These are phyloP conservation scores for Thielaviopsis euricoi DNA, from an alignment of 2,329 filamentous ascomycete species.

Conservation along the genomic window DNA sequence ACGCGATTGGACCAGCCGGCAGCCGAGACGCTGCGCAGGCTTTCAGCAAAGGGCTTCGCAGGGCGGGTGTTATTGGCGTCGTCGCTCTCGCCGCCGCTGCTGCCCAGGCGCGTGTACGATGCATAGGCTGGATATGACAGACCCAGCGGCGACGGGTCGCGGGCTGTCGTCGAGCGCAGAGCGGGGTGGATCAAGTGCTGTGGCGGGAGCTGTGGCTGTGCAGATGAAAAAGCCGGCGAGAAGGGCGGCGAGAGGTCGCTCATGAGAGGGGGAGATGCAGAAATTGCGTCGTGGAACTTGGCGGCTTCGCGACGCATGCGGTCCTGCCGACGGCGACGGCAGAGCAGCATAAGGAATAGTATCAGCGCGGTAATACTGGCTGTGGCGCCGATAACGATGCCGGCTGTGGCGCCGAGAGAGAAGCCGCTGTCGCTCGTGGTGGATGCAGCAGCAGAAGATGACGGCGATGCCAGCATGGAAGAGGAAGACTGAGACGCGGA, in stretches of 20 bases:
- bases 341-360: constrained; percentile 1
- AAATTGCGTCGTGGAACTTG: neutral
- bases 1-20: neutral
- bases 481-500: neutral
- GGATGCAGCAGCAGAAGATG: neutral
- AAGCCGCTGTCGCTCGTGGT: neutral
- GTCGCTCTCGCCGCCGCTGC: neutral
- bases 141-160: neutral
- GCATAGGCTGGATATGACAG: neutral
- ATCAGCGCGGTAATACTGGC: neutral
- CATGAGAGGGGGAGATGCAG: neutral
- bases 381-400: constrained; percentile 5
- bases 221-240: neutral
- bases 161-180: neutral
- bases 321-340: constrained; percentile 3
- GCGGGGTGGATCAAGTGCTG: neutral
- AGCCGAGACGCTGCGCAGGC: neutral
- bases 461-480: neutral
- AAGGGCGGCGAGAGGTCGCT: neutral
- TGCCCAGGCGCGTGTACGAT: neutral
- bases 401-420: constrained; percentile 6
- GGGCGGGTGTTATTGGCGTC: neutral
- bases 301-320: neutral
- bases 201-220: too few relatives aligned
- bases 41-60: neutral